A percentile compares a stretch with the other conserved stretches of the same genome.
Conservation (phyloP, 2,329 filamentous ascomycete species). For the Aspergillus versicolor region DNA sequence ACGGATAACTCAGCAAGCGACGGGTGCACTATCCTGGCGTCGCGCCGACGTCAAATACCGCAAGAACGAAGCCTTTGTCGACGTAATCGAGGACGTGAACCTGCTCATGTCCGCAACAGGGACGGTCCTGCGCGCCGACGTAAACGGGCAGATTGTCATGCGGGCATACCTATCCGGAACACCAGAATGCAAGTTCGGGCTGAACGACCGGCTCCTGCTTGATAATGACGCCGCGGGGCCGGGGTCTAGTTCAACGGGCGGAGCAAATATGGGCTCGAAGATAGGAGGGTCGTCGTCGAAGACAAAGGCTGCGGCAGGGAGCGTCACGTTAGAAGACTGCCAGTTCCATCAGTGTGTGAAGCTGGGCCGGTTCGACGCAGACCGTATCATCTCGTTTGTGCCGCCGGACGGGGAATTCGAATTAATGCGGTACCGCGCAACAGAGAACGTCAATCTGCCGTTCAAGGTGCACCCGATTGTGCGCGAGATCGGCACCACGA, state of each 20-base stretch:
- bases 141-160: slow-evolving; percentile 98
- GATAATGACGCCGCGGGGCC: slow-evolving; percentile 59
- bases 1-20: slow-evolving; percentile 99
- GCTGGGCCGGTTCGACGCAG: slow-evolving; percentile 92
- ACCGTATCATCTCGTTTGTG: slow-evolving; percentile 95
- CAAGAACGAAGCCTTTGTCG: slow-evolving; percentile 99
- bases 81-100: slow-evolving; percentile 99
- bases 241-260: slow-evolving; percentile 37
- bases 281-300: slow-evolving; percentile 66
- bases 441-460: slow-evolving; percentile 96
- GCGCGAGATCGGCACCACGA: slow-evolving; percentile 93
- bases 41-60: slow-evolving; percentile 97
- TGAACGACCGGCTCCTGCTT: slow-evolving; percentile 92
- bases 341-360: slow-evolving; percentile 99
- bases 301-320: slow-evolving; percentile 91
- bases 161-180: slow-evolving; percentile 94
- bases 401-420: slow-evolving; percentile 98
- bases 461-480: slow-evolving; percentile 99
- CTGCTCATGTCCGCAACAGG: slow-evolving; percentile 98
- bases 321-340: slow-evolving; percentile 94
- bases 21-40: slow-evolving; percentile 93
- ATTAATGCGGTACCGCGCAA: slow-evolving; percentile 96
- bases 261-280: slow-evolving; percentile 56
- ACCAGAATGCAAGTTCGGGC: slow-evolving; percentile 97
- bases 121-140: slow-evolving; percentile 89